Base-by-base conservation (phyloP, 495 filamentous ascomycete species). In the Penicillium pulvis region DNA sequence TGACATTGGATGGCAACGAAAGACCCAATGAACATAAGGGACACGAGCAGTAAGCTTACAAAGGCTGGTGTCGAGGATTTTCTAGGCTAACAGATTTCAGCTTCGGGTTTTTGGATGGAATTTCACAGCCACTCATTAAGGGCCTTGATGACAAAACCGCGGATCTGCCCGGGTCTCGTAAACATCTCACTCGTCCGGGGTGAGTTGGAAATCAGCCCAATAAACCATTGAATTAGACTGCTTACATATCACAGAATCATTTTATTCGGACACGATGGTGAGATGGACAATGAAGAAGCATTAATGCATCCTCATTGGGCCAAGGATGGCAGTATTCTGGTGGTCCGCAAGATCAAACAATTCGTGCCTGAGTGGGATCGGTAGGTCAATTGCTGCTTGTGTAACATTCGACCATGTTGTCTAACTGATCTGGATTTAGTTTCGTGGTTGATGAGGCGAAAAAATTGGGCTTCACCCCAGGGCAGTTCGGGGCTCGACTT, bases 321-420 rank as follows among this genome's bases (percentile, higher is more conserved):
- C 47, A 60, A 60, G 33, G 53, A 60, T 17, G 58, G 58, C 36
- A 60, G 58, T 30, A 30, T 42, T 26, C 30, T 56, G 19, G 58
- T 62, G n/a, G 68, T 78, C 56, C 71, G 71, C 23, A 71, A 73
- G 45, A 66, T 79, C 6, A 63, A 62, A 51, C 76, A 78, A 58
- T 62, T 70, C 12, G 67, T 74, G 17, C 71, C 65, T 3, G 67
- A 71, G 35, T 76, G 69, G 28, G 59, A 72, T 50, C n/a, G n/a
- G 45, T 45, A 30, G 51, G 56, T 47, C 24, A 36, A 36, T 12
- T 9, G 10, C 33, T 4, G 3, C 6, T 12, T 12, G 9, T 9
- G 4, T 36, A 12, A 12, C 12, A 36, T 35, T 35, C 33, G 3
- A 14, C 4, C 0, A 46, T 14, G 10, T 12, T 4, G 14, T 12